Base-by-base conservation (phyloP, 495 filamentous ascomycete genomes). In the Penicillium subrubescens region DNA sequence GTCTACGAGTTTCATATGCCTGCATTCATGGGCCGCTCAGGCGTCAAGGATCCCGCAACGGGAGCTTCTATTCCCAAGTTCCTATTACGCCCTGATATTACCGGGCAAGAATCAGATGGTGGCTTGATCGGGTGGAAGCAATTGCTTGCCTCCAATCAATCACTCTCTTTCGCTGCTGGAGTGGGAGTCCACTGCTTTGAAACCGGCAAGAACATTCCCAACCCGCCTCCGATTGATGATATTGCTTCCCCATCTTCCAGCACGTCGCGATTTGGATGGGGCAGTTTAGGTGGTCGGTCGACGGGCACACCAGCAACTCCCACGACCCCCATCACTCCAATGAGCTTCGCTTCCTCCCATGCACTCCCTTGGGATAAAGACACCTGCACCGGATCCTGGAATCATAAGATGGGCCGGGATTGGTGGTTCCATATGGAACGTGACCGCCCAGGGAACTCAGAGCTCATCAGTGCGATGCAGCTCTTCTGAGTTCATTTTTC, bases 371-470 rank as follows among this genome's bases (percentile, higher is more conserved):
- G 79, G 81, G 77, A 78, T 4, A 79, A 76, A 59, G 81, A 83
- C 55, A 76, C 71, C 27, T 83, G 81, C 65, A 83, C 77, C 29
- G 81, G 81, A 21, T 76, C 79, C 29, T 83, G 81, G 81, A 83
- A 83, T 54, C 79, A 81, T 44, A 77, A 77, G 48, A 71, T 54
- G 41, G 79, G 79, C 29, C 75, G 77, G 17, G 79, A 81, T n/a
- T 83, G 81, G 81, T 83, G 79, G 81, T 81, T 77, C 62, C 81
- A 83, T 60, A 77, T 81, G 68, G 81, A 83, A 64, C 77, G 81
- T 27, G 81, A 83, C 57, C 79, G 81, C 19, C 80, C 77, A 8
- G 68, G 70, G 41, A 77, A 75, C 34, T 57, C 73, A n/a, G 76
- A 81, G 35, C 66, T 79, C 53, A 75, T 82, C 60, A 70, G 77